These are phyloP conservation scores for Pelargonium citronellum DNA, from an alignment of 441 rosid species.

Conservation along the genomic window DNA sequence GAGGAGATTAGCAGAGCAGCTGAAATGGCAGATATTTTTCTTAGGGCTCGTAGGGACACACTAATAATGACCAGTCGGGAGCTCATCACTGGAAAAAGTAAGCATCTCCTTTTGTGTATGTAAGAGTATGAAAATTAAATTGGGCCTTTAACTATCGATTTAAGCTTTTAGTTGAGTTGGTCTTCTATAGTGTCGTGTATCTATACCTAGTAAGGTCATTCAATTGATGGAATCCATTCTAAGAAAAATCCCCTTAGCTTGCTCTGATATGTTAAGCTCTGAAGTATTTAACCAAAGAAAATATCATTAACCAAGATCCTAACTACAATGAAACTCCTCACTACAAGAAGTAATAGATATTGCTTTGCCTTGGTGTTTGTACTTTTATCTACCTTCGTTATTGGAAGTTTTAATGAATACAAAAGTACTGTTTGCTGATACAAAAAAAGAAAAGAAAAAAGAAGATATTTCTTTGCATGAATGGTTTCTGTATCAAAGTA, in stretches of 20 bases:
- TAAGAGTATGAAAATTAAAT: too few relatives aligned
- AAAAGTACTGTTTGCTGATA: too few relatives aligned
- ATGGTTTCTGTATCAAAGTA: not conserved
- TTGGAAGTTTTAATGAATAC: not conserved
- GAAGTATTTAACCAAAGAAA: not conserved
- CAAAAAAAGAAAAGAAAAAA: too few relatives aligned
- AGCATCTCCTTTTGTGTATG: slow-evolving; percentile 20
- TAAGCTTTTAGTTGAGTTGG: too few relatives aligned
- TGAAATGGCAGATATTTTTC: slow-evolving; percentile 67
- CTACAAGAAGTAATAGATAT: not conserved
- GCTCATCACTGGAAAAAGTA: slow-evolving; percentile 82
- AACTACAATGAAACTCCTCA: not conserved
- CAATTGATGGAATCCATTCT: not conserved
- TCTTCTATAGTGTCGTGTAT: not conserved
- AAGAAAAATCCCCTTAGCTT: not conserved
- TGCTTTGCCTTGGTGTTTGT: not conserved
- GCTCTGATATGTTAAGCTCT: not conserved
- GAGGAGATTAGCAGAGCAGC: slow-evolving; percentile 69
- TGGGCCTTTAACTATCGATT: too few relatives aligned
- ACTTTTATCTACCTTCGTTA: too few relatives aligned
- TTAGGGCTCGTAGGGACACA: slow-evolving; percentile 59
- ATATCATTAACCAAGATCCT: not conserved
- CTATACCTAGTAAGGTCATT: slow-evolving; percentile 2
- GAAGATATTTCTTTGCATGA: not conserved
- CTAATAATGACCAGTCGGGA: slow-evolving; percentile 87